Base-by-base conservation (phyloP, 1,284 basidiomycete species). In the Xerocomus nothofagi region DNA sequence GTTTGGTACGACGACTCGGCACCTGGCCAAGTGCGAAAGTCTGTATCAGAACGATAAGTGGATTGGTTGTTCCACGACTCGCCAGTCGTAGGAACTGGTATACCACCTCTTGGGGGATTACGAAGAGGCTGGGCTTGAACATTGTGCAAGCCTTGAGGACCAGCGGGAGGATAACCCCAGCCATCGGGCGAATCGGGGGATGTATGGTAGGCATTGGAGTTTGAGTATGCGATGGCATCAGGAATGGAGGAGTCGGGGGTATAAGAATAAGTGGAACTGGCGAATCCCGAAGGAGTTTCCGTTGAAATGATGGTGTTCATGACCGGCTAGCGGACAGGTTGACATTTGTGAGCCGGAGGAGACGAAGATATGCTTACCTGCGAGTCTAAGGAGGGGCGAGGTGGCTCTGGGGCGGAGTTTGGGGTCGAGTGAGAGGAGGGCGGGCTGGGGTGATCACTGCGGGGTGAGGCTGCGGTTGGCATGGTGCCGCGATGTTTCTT, bases 101-200 rank as follows among this genome's bases (percentile, higher is more conserved):
- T 50, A 24, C 55, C 57, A 24, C 51, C 53, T 49, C 67, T 57
- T 32, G 47, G 50, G 40, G 53, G 43, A 32, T 61, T 63, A 20
- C 76, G 73, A 54, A 81, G 75, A 15, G 78, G 76, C 2, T 79
- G 77, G 53, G 75, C 77, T 26, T 77, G 76, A 53, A 77, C 79
- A 30, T 63, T 69, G n/a, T 79, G 70, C 49, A 74, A 73, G 26
- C 76, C 69, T 27, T 72, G 65, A 20, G 76, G 49, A 9, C 62
- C 59, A 36, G 73, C 59, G 21, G 74, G 66, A 18, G 78, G 58
- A 59, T 86, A 86, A 15, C 71, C 74, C 84, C 84, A 84, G 34
- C 73, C 63, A 29, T 77, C 69, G 33, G 71, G 60, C 23, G 72
- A 60, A 36, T 66, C 68, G 56, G 78, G 76, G 14, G 71, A 61